A percentile compares a stretch with the other conserved stretches of the same genome.
Conservation (phyloP, 371 early-diverging fungal genomes). For the Syncephalis plumigaleata region DNA sequence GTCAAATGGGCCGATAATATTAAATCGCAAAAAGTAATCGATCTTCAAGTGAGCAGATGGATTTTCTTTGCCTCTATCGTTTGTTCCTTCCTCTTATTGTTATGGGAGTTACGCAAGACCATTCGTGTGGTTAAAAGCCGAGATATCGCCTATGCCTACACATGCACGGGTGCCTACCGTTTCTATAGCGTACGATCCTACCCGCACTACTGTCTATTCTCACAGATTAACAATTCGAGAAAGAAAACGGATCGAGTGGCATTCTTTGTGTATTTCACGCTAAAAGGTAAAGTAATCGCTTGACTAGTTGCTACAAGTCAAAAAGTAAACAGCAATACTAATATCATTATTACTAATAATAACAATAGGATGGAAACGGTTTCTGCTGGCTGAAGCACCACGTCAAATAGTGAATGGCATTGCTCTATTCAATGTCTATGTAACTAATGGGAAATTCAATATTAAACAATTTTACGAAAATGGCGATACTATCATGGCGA, state of each 20-base stretch:
- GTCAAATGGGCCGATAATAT: constrained; percentile 12
- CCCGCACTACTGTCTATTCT: constrained; percentile 63
- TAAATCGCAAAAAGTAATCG: constrained; percentile 17
- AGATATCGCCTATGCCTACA: constrained; percentile 63
- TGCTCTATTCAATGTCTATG: constrained; percentile 10
- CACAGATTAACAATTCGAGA: constrained; percentile 43
- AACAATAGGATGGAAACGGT: constrained; percentile 54
- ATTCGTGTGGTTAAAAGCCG: constrained; percentile 29
- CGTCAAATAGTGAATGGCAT: constrained; percentile 51
- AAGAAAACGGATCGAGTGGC: constrained; percentile 47
- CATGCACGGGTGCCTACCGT: constrained; percentile 50
- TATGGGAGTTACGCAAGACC: constrained; percentile 52
- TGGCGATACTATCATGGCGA: constrained; percentile 4
- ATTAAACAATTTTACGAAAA: background rate
- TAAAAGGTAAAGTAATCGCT: constrained; percentile 33
- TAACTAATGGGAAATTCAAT: background rate
- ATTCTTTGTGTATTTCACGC: constrained; percentile 71
- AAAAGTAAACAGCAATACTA: background rate
- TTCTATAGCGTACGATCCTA: constrained; percentile 36
- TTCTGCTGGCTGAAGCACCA: constrained; percentile 69
- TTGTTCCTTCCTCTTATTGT: constrained; percentile 48
- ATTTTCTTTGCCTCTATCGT: constrained; percentile 50
- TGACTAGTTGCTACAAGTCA: too few relatives aligned
- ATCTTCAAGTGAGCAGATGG: constrained; percentile 26
- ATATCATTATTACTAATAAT: background rate